phyloP scores from a whole-genome alignment of 805 yeast genomes.

The Hanseniaspora vineae region DNA sequence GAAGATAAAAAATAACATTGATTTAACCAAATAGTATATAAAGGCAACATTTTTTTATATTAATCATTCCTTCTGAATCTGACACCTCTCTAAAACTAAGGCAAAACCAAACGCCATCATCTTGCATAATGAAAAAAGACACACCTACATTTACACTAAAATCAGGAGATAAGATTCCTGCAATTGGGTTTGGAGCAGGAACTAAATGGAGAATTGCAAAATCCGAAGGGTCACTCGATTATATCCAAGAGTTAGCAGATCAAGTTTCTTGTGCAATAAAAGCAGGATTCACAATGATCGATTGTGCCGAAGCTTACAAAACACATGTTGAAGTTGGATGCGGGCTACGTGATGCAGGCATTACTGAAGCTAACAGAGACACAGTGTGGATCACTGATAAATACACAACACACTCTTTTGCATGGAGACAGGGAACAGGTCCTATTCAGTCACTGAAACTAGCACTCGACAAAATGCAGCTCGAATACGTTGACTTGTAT shows the following conservation, averaged over 20 bases:
- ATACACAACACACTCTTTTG: constrained; percentile 27
- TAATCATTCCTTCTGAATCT: no score
- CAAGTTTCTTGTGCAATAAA: constrained; percentile 35
- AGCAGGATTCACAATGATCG: constrained; percentile 46
- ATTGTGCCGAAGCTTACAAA: constrained; percentile 51
- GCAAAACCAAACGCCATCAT: no score
- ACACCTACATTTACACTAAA: constrained; percentile 13
- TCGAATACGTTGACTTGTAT: constrained; percentile 46
- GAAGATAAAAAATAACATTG: no score
- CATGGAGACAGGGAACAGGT: constrained; percentile 22
- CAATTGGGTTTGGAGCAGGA: constrained; percentile 33
- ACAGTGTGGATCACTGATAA: constrained; percentile 49
- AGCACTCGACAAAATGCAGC: constrained; percentile 32
- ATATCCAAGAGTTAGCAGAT: constrained; percentile 29
- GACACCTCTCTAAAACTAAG: no score
- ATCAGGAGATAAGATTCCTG: constrained; percentile 27
- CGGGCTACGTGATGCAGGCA: constrained; percentile 31
- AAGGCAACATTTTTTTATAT: no score
- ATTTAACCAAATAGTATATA: no score
- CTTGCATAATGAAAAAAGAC: no score
- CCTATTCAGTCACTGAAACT: constrained; percentile 35
- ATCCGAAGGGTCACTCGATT: constrained; percentile 12
- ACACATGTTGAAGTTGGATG: constrained; percentile 45
- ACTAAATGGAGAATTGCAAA: constrained; percentile 32
- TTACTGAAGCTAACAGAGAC: constrained; percentile 24